Evolutionary conservation across 176 grass and related monocot species (phyloP), one percentile per base, ranked within the genome.

Genomic region (Leersia perrieri): DNA sequence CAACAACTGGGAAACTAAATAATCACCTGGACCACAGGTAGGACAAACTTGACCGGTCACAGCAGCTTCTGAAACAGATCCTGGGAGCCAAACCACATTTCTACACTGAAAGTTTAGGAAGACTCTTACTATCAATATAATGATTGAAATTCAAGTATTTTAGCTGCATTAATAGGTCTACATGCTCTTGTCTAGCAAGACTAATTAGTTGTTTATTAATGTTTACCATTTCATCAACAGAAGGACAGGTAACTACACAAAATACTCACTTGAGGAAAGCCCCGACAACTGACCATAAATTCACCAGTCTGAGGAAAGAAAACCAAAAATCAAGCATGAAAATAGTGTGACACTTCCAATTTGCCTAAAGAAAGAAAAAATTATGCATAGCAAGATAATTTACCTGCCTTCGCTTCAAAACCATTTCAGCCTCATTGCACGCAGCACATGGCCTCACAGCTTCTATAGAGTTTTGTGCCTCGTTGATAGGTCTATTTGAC

Each of bases 71-170:
- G 88, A 89, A 86, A 98, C 22, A 29, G 90, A 94, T 65, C 90
- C 88, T 29, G 95, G 95, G 45, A 98, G 95, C 95, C 95, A 98
- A 72, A 94, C 92, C 39, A 93, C 95, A 55, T 89, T 98, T 76
- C 90, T 87, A 89, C 95, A 98, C 95, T 93, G 90, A 61, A 84
- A 89, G 80, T 71, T 89, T 22, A 84, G 63, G 35, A 65, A 39
- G 20, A 55, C n/a, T 45, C 75, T 55, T 55, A 80, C 34, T 49
- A 82, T 2, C 61, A 75, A 47, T 44, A 63, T 60, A 34, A 36
- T 70, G 18, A 35, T 14, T 18, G 8, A 66, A 72, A 13, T 57
- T 86, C 33, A 73, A 67, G 29, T 73, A 66, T 31, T 25, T 18
- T 49, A 16, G 18, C 33, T 58, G 27, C 47, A 14, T 26, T 2